Evolutionary conservation across 768 basidiomycete genomes (phyloP), one percentile per base, ranked within the genome.

Genomic region (Macrolepiota dolichaula): DNA sequence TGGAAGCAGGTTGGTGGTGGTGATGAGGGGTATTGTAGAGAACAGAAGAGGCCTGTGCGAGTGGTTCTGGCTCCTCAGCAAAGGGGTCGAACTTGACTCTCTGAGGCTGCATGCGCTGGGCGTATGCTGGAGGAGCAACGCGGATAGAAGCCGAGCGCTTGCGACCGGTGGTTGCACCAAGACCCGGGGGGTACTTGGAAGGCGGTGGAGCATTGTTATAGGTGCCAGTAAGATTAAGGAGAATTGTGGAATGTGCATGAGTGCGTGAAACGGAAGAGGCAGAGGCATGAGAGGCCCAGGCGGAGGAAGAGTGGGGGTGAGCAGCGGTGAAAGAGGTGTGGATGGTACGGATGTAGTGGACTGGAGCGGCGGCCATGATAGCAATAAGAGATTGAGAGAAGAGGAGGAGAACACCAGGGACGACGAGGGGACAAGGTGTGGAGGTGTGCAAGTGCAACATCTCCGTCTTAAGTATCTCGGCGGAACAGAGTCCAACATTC

Each of bases 281-380:
- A 36, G 67, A 57, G 24, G 66, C 51, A 24, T 64, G 57, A 38
- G 62, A 40, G 40, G 71, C 69, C 71, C 72, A 73, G 2, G 69
- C 63, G 37, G 66, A 63, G 55, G 70, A 54, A 2, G 65, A 58
- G 55, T 61, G 62, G 66, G 59, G 63, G 64, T 65, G 67, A 25
- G 68, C 65, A 17, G 67, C 67, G 62, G 70, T 74, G 72, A 74
- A 75, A 62, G 74, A 72, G 56, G 76, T 74, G 64, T 78, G 75
- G 70, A 78, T 73, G 61, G 75, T 73, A 62, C 77, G 77, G 64
- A 78, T 75, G 71, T 78, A 75, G 68, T 74, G 75, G 17, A 71
- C 65, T 32, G 71, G 63, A 11, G 71, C 62, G 46, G 69, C 62
- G 46, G 69, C 62, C 63, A 65, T 66, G 38, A 44, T 49, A 11